Evolutionary conservation across 1,284 basidiomycete species (phyloP), one percentile per base, ranked within the genome.

Genomic region (Cutaneotrichosporon sp.): DNA sequence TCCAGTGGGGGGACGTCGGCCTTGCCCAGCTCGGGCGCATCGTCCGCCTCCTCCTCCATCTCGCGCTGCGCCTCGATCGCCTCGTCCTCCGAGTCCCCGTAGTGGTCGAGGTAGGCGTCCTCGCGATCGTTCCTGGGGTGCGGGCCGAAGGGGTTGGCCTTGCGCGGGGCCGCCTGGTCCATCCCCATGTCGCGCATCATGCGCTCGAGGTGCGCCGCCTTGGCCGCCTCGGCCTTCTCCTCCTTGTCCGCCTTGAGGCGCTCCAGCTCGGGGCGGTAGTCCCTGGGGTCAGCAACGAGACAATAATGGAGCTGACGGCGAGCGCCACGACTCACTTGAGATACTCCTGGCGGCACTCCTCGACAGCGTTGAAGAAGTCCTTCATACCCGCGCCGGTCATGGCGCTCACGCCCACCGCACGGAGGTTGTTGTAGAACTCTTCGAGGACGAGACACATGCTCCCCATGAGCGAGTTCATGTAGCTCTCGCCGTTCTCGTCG

Each of bases 401-500:
- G 47, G 95, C 95, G 14, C 92, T 95, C 10, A 99, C 94, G 24
- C 95, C 95, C 13, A 99, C 95, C 8, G 95, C 87, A 82, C 91
- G 91, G 51, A 99, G 82, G 71, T 97, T 91, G 79, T 95, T 92
- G 82, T 99, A 99, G 74, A 99, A 99, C 76, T 99, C 97, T 75
- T 99, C 97, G 59, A 99, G 81, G 8, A 99, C 95, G 52, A 99
- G 82, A 77, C 93, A 94, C 97, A 99, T 99, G 75, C 91, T 94
- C 71, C 97, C 94, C 95, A 99, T 99, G 66, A 99, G 83, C 74
- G 92, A 95, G 79, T 93, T 97, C 92, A 98, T 97, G 79, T 98
- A 99, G 49, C 91, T 95, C 72, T 95, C 94, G 49, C 92, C 95
- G 65, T 92, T 90, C 10, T 88, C 84, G 72, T 92, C 90, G 47